Evolutionary conservation across 2,329 filamentous ascomycete genomes (phyloP).

Genomic region (Trichoderma oligosporum): DNA sequence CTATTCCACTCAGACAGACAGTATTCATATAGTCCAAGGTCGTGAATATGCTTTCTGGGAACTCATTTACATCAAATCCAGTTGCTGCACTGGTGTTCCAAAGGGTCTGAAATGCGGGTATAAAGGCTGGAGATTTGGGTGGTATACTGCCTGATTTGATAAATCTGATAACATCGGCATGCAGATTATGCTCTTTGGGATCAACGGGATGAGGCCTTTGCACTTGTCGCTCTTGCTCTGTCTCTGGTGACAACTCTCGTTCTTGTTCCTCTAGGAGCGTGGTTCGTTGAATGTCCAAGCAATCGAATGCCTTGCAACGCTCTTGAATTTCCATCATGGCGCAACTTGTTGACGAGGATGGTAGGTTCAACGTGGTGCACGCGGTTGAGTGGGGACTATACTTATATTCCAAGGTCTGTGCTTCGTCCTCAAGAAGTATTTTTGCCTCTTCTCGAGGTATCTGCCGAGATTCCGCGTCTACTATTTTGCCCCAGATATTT

Average conservation of each 20-base stretch:
- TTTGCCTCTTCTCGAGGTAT: constrained; percentile 30
- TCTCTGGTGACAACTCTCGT: constrained; percentile 61
- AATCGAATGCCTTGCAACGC: not conserved
- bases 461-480: not conserved
- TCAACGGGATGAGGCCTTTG: constrained; percentile 40
- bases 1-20: too few relatives aligned
- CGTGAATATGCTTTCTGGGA: constrained; percentile 15
- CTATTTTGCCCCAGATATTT: constrained; percentile 31
- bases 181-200: constrained; percentile 41
- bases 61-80: constrained; percentile 15
- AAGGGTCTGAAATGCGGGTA: constrained; percentile 23
- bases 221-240: constrained; percentile 56
- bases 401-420: constrained; percentile 46
- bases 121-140: constrained; percentile 2
- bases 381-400: constrained; percentile 44
- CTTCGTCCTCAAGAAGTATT: constrained; percentile 54
- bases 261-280: constrained; percentile 58
- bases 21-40: constrained; percentile 20
- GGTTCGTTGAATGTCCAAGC: not conserved
- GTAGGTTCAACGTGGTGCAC: too few relatives aligned
- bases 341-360: too few relatives aligned
- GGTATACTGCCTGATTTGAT: too few relatives aligned
- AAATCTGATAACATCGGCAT: constrained; percentile 37
- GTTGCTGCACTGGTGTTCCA: constrained; percentile 22
- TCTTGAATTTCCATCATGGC: not conserved